Evolutionary conservation across 352 stramenopile genomes (phyloP).

Genomic region (Lagenidium giganteum): DNA sequence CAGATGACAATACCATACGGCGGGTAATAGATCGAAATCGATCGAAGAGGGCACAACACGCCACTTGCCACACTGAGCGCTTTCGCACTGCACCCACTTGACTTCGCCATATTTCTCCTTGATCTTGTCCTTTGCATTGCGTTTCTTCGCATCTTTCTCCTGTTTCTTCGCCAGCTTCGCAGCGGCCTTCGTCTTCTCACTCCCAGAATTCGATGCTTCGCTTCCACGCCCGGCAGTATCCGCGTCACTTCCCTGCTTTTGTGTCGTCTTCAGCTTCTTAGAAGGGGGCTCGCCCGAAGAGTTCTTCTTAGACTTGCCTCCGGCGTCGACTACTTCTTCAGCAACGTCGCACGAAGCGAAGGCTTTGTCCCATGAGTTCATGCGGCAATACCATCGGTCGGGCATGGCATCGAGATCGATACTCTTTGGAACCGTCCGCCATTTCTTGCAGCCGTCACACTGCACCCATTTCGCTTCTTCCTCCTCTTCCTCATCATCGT

Average conservation of each 20-base stretch:
- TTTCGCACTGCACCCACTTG: constrained; percentile 96
- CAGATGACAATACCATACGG: constrained; percentile 84
- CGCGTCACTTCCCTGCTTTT: background rate
- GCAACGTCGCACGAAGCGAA: constrained; percentile 84
- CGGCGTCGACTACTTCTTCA: constrained; percentile 78
- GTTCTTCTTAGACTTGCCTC: constrained; percentile 11
- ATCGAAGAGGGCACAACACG: constrained; percentile 90
- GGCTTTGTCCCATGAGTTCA: constrained; percentile 91
- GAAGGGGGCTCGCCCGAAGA: constrained; percentile 6
- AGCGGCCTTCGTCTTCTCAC: constrained; percentile 2
- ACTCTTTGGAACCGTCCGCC: constrained; percentile 88
- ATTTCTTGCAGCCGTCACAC: constrained; percentile 95
- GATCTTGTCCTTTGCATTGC: constrained; percentile 63
- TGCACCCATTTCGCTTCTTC: constrained; percentile 93
- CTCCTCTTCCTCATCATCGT: constrained; percentile 17
- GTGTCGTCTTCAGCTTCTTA: constrained; percentile 11
- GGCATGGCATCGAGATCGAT: constrained; percentile 90
- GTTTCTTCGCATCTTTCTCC: constrained; percentile 73
- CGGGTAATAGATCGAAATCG: constrained; percentile 84
- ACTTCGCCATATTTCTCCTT: constrained; percentile 83
- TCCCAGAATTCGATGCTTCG: constrained; percentile 1
- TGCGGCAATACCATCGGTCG: constrained; percentile 94
- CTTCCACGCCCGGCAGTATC: background rate
- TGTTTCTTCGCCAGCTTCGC: constrained; percentile 34
- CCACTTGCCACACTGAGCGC: constrained; percentile 92